Conservation (phyloP, 2,329 filamentous ascomycete genomes). For the Colletotrichum spinosum region DNA sequence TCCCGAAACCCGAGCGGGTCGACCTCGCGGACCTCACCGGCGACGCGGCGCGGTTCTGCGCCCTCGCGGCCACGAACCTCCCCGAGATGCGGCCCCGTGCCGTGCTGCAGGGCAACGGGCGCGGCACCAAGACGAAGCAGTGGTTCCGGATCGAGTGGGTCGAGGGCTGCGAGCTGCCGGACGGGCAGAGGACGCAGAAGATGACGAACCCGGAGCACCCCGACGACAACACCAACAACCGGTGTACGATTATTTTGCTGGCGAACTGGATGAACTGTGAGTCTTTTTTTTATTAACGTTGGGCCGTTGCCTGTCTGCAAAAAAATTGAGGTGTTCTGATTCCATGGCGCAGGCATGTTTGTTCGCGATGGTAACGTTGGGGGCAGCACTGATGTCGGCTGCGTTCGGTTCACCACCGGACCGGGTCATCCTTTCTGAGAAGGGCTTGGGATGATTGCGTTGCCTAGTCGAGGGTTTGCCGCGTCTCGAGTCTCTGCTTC, state of each 20-base stretch:
- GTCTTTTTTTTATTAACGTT: neutral
- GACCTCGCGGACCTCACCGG: neutral
- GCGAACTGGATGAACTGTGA: constrained; percentile 13
- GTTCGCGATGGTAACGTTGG: neutral
- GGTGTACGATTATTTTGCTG: neutral
- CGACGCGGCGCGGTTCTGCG: constrained; percentile 9
- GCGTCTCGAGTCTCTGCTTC: neutral
- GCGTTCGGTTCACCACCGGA: neutral
- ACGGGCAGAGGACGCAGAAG: neutral
- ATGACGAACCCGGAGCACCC: neutral
- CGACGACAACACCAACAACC: neutral
- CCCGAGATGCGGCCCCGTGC: neutral
- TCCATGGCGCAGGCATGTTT: neutral
- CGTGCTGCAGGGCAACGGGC: neutral
- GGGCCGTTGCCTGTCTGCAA: neutral
- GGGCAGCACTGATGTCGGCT: neutral
- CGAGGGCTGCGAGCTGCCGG: neutral
- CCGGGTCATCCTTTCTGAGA: neutral
- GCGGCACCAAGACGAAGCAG: neutral
- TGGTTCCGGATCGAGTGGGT: neutral
- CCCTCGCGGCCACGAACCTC: neutral
- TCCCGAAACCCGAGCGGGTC: neutral
- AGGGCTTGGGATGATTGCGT: neutral
- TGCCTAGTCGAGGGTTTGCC: neutral
- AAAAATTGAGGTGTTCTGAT: neutral